Evolutionary conservation across 1,139 yeast genomes (phyloP), one percentile per base, ranked within the genome.

Genomic region (Candida smagusa): DNA sequence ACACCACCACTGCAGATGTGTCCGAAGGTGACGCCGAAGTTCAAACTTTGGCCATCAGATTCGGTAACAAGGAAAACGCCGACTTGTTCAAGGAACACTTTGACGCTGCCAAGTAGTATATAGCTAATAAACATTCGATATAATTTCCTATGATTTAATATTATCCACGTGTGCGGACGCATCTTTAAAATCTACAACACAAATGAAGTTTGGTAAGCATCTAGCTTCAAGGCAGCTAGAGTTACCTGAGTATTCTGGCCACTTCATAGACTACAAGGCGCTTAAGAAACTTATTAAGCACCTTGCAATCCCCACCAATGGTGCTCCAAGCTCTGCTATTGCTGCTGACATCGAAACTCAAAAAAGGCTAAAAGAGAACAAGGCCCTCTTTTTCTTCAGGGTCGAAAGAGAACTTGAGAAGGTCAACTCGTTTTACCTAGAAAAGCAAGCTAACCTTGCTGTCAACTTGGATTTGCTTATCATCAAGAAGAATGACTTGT

Each of bases 1-100:
- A 92, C 72, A 79, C 80, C 42, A 96, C 90, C 44, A 81, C 96
- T 40, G 96, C 95, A 31, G 98, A 92, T 63, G 78, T 92, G 41
- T 83, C 96, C 40, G 98, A 92, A 62, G 97, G 97, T 51, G 92
- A 78, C 55, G 86, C 98, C 35, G 97, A 90, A 68, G 96, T 97
- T 37, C 89, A 82, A 67, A 90, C 97, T 40, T 80, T 92, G 65
- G 98, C 98, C 48, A 90, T 92, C 54, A 84, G 98, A 68, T 92
- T 92, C 57, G 97, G 96, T 56, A 86, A 83, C 75, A 86, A 92
- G 68, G 98, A 92, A 68, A 92, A 89, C 57, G 98, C 98, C 54
- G 96, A 90, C 58, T 79, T 84, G 59, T 92, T 92, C 77, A 92
- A 92, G 75, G 94, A 84, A 62, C 82, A 82, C 64, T 92, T 92